These are phyloP conservation scores for Aspergillus pseudoviridinutans DNA, from an alignment of 2,329 filamentous ascomycete genomes.

Conservation along the genomic window DNA sequence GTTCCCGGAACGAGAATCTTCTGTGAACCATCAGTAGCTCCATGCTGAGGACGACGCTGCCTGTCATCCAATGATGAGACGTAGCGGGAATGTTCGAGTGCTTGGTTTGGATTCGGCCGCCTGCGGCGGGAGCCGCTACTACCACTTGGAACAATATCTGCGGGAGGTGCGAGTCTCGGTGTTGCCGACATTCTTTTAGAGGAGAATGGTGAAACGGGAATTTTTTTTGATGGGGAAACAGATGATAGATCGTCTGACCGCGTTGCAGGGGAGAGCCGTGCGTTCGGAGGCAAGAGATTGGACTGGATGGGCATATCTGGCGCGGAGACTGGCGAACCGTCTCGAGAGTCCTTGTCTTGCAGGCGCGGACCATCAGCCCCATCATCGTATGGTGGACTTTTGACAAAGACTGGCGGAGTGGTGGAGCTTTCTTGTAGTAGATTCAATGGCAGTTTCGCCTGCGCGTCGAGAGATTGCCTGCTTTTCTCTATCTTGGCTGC, in stretches of 20 bases:
- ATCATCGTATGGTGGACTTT: constrained; percentile 49
- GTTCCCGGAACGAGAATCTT: constrained; percentile 25
- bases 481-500: constrained; percentile 91
- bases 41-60: constrained; percentile 32
- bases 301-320: constrained; percentile 15
- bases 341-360: constrained; percentile 21
- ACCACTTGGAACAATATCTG: constrained; percentile 37
- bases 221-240: constrained; percentile 12
- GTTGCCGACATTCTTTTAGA: constrained; percentile 16
- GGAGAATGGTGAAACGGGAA: constrained; percentile 15
- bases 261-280: constrained; percentile 10
- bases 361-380: constrained; percentile 20
- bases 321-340: constrained; percentile 19
- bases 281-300: constrained; percentile 7
- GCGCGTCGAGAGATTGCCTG: constrained; percentile 69
- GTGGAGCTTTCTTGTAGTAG: constrained; percentile 66
- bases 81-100: constrained; percentile 13
- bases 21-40: constrained; percentile 19
- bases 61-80: constrained; percentile 25
- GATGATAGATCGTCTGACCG: constrained; percentile 11
- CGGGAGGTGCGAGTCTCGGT: constrained; percentile 42
- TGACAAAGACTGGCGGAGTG: constrained; percentile 52
- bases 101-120: constrained; percentile 36
- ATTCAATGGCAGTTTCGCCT: constrained; percentile 72
- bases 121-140: constrained; percentile 27